Evolutionary conservation across 768 basidiomycete species (phyloP).

Genomic region (Leccinum boreale): DNA sequence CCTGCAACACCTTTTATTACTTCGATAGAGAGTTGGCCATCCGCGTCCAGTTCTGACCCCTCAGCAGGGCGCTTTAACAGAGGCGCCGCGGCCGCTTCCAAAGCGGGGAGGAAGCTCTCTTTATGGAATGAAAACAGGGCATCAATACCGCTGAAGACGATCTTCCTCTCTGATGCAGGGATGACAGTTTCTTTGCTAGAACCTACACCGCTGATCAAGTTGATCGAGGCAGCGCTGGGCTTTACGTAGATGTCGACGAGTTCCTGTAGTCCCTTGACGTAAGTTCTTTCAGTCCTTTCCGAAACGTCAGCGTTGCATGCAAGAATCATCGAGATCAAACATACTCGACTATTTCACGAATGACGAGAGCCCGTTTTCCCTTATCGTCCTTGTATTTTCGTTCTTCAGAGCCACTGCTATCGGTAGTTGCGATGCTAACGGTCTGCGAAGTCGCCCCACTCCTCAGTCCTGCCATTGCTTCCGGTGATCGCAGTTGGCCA

Average conservation of each 20-base stretch:
- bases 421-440: conserved; percentile 67
- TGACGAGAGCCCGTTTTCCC: conserved; percentile 74
- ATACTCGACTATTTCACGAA: conserved; percentile 90
- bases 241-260: conserved; percentile 94
- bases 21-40: conserved; percentile 68
- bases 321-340: conserved; percentile 29
- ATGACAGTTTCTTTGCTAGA: conserved; percentile 81
- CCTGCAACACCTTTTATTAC: conserved; percentile 82
- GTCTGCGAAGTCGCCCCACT: conserved; percentile 63
- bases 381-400: conserved; percentile 92
- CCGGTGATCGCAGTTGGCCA: conserved; percentile 61
- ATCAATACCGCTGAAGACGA: conserved; percentile 91
- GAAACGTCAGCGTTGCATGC: conserved; percentile 8
- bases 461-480: conserved; percentile 58
- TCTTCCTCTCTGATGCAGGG: conserved; percentile 79
- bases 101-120: conserved; percentile 86
- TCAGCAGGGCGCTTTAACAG: conserved; percentile 51
- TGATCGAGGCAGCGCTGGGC: conserved; percentile 70
- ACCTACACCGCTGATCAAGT: conserved; percentile 64
- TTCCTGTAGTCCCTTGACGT: conserved; percentile 91
- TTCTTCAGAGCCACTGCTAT: conserved; percentile 74
- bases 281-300: conserved; percentile 86
- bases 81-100: conserved; percentile 74
- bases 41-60: conserved; percentile 53
- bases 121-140: conserved; percentile 89